A percentile compares a stretch with the other conserved stretches of the same genome.
These are phyloP conservation scores for Globisporangium radiosum DNA, from an alignment of 352 stramenopile species.

Conservation along the genomic window DNA sequence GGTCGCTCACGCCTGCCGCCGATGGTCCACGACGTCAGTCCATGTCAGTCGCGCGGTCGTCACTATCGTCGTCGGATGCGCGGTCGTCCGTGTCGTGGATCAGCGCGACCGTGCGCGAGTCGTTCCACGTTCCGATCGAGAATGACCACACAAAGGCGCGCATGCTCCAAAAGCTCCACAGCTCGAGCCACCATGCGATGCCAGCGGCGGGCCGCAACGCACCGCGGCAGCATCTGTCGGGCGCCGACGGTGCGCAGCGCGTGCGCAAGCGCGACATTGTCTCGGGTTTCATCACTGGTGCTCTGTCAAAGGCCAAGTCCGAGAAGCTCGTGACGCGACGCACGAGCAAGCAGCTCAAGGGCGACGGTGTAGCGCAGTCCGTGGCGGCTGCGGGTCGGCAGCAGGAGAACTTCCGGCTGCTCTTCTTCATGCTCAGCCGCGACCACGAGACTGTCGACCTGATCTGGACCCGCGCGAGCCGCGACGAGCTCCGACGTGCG, in stretches of 20 bases:
- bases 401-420: slow-evolving; percentile 91
- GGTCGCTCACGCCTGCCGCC: neutral
- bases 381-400: slow-evolving; percentile 3
- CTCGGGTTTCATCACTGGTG: slow-evolving; percentile 40
- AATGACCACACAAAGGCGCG: slow-evolving; percentile 52
- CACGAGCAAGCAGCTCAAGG: slow-evolving; percentile 16
- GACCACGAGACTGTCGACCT: slow-evolving; percentile 90
- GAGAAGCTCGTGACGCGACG: slow-evolving; percentile 19
- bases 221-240: neutral
- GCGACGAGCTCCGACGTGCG: slow-evolving; percentile 82
- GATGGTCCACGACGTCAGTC: slow-evolving; percentile 16
- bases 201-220: no score
- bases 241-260: slow-evolving; percentile 16
- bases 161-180: slow-evolving; percentile 62
- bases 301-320: slow-evolving; percentile 27
- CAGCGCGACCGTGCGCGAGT: slow-evolving; percentile 30
- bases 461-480: slow-evolving; percentile 91
- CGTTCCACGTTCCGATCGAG: slow-evolving; percentile 45
- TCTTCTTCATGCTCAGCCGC: slow-evolving; percentile 92
- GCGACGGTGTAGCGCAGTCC: neutral
- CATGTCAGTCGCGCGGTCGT: slow-evolving; percentile 27
- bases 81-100: slow-evolving; percentile 24
- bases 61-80: slow-evolving; percentile 19
- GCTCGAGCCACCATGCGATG: slow-evolving; percentile 18
- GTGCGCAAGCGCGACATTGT: slow-evolving; percentile 68